Evolutionary conservation across 805 yeast genomes (phyloP).

Genomic region (Danielia oregonensis): DNA sequence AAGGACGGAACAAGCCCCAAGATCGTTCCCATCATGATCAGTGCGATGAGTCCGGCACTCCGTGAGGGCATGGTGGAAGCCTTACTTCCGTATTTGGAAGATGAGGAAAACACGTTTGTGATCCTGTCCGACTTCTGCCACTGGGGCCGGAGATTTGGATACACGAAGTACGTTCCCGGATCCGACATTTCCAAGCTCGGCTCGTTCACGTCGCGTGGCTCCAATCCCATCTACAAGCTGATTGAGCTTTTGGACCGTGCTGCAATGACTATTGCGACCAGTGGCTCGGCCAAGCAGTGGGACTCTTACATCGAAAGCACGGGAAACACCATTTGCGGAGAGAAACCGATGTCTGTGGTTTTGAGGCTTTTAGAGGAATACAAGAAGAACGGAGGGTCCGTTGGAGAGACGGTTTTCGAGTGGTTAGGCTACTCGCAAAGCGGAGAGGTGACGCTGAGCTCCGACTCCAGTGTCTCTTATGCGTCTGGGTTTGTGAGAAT

Average conservation of each 20-base stretch:
- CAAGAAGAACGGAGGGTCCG: conserved; percentile 11
- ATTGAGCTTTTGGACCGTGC: conserved; percentile 68
- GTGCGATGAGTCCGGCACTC: conserved; percentile 49
- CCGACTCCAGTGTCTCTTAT: conserved; percentile 87
- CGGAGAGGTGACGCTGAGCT: conserved; percentile 39
- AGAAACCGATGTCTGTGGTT: conserved; percentile 70
- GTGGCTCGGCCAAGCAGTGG: conserved; percentile 61
- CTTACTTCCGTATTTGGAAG: conserved; percentile 51
- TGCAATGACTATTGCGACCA: conserved; percentile 62
- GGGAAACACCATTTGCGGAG: conserved; percentile 92
- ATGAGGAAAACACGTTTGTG: conserved; percentile 62
- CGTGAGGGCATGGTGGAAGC: conserved; percentile 44
- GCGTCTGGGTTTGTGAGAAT: conserved; percentile 64
- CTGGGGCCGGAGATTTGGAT: conserved; percentile 61
- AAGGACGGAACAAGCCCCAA: conserved; percentile 31
- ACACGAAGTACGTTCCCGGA: conserved; percentile 31
- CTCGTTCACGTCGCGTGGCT: conserved; percentile 2
- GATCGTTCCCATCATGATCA: conserved; percentile 78
- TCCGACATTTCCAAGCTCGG: conserved; percentile 6
- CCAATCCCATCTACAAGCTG: conserved; percentile 57
- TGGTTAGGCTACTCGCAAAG: conserved; percentile 87
- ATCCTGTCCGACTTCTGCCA: conserved; percentile 93
- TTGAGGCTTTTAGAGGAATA: conserved; percentile 48
- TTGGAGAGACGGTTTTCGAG: conserved; percentile 36
- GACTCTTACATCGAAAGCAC: conserved; percentile 61